Evolutionary conservation across 2,329 filamentous ascomycete species (phyloP).

Genomic region (Juglanconis sp.): DNA sequence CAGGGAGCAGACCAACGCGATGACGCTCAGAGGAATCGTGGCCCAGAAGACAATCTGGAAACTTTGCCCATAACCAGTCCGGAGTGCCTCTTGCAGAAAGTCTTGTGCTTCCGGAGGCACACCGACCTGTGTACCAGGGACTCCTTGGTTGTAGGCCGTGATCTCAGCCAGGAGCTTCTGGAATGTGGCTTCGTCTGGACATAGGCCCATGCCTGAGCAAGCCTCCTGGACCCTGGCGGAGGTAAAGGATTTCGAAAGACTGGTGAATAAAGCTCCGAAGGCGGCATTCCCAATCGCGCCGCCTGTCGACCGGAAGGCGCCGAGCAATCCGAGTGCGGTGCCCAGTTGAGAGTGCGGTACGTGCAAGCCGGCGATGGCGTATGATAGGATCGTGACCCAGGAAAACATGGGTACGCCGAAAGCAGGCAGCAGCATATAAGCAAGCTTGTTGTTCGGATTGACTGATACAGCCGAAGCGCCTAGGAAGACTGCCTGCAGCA

Average conservation of each 20-base stretch:
- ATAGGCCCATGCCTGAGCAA: background rate
- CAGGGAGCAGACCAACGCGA: constrained; percentile 1
- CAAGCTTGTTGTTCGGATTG: constrained; percentile 4
- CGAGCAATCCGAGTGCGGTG: constrained; percentile 2
- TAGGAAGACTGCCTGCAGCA: constrained; percentile 6
- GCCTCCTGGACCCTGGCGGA: background rate
- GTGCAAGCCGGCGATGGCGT: constrained; percentile 8
- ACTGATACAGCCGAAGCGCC: constrained; percentile 3
- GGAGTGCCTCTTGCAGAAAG: background rate
- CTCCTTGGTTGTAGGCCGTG: constrained; percentile 4
- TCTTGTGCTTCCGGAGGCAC: background rate
- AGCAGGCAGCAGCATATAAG: constrained; percentile 4
- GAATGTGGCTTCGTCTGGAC: background rate
- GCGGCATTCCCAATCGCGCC: constrained; percentile 3
- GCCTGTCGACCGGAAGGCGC: constrained; percentile 5
- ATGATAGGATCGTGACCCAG: constrained; percentile 2
- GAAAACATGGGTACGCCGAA: constrained; percentile 6
- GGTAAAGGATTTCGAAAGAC: background rate
- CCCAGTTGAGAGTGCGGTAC: constrained; percentile 8
- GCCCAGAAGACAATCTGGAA: constrained; percentile 8
- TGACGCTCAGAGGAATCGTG: constrained; percentile 1
- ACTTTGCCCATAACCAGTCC: constrained; percentile 4
- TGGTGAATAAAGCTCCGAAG: constrained; percentile 3
- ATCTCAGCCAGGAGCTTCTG: background rate
- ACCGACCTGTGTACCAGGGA: background rate